phyloP scores from a whole-genome alignment of 495 filamentous ascomycete genomes.

The Penicillium silybi region DNA sequence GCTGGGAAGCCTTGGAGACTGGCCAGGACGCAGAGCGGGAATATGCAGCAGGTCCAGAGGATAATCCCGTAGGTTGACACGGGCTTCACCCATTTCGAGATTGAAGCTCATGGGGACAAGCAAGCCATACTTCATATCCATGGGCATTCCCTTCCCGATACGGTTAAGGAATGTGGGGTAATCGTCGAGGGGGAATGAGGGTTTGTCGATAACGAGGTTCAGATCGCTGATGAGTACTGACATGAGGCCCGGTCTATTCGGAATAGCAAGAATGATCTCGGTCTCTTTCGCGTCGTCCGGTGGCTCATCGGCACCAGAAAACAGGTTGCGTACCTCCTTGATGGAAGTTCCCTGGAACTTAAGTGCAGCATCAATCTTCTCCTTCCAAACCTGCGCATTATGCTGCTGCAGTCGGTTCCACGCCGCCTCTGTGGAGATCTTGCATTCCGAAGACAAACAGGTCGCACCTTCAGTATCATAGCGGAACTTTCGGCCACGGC shows the following conservation, averaged over 20 bases:
- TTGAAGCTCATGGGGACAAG: conserved; percentile 87
- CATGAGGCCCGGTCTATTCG: conserved; percentile 82
- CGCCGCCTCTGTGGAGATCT: conserved; percentile 69
- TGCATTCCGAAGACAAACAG: conserved; percentile 62
- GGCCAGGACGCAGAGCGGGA: conserved; percentile 72
- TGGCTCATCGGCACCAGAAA: conserved; percentile 79
- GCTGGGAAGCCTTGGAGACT: conserved; percentile 75
- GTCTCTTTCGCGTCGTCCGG: conserved; percentile 75
- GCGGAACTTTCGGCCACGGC: conserved; percentile 50
- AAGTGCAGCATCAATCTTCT: conserved; percentile 75
- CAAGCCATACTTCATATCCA: conserved; percentile 82
- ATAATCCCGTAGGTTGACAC: conserved; percentile 83
- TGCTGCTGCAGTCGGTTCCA: conserved; percentile 68
- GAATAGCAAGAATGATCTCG: conserved; percentile 82
- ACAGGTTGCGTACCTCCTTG: conserved; percentile 72
- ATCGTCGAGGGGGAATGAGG: conserved; percentile 78
- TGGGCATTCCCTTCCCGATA: conserved; percentile 94
- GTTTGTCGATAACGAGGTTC: conserved; percentile 83
- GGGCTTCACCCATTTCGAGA: conserved; percentile 86
- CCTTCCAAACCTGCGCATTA: conserved; percentile 90
- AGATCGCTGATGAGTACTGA: conserved; percentile 77
- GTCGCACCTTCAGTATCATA: conserved; percentile 78
- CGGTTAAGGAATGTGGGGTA: conserved; percentile 77
- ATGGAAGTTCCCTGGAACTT: conserved; percentile 66
- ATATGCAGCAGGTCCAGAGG: conserved; percentile 90